A percentile compares a stretch with the other conserved stretches of the same genome.
Evolutionary conservation across 306 rosid species (phyloP).

Genomic region (Cucurbita moschata): DNA sequence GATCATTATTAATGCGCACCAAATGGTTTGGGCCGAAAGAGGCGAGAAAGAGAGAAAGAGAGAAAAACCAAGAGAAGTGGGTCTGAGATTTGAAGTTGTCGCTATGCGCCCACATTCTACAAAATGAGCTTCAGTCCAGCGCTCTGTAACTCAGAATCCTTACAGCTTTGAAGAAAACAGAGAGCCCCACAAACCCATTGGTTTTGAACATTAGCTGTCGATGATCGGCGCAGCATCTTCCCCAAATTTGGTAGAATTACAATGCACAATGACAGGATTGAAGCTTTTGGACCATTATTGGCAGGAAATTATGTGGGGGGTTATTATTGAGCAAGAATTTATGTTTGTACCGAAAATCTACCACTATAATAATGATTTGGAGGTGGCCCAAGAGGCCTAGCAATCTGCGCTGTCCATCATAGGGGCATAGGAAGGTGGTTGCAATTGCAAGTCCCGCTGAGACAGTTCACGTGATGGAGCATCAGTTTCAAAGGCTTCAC

Average conservation of each 20-base stretch:
- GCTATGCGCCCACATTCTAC: neutral
- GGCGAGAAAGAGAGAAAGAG: neutral
- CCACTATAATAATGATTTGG: neutral
- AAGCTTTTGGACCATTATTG: neutral
- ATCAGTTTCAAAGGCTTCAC: neutral
- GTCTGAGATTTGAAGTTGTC: neutral
- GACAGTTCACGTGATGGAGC: neutral
- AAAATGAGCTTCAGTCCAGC: slow-evolving; percentile 1
- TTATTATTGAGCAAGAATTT: neutral
- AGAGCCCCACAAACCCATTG: slow-evolving; percentile 2
- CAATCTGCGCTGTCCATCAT: neutral
- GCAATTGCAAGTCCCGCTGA: neutral
- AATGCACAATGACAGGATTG: neutral
- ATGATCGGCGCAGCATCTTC: neutral
- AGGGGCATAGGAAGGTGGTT: neutral
- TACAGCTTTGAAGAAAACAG: slow-evolving; percentile 1
- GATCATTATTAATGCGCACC: neutral
- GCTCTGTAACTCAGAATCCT: neutral
- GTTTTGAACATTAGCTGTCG: neutral
- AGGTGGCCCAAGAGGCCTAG: neutral
- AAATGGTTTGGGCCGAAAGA: neutral
- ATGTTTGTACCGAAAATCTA: neutral
- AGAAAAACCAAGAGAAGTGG: neutral
- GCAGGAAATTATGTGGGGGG: too few relatives aligned
- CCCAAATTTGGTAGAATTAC: neutral